A percentile compares a stretch with the other conserved stretches of the same genome.
Evolutionary conservation across 2,329 filamentous ascomycete species (phyloP).

Genomic region (Arachnopeziza araneosa): DNA sequence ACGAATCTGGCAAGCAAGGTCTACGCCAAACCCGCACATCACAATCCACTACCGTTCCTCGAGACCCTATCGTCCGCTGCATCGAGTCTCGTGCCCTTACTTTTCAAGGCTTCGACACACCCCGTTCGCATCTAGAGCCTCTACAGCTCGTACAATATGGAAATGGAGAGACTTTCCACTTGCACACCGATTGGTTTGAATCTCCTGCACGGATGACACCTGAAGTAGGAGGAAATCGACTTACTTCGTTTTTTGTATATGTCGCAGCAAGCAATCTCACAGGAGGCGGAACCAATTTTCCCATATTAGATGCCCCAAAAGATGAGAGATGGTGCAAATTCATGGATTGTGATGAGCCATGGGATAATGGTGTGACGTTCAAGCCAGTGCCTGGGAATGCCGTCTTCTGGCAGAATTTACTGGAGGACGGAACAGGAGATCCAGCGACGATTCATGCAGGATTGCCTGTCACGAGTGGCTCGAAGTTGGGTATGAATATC

Average conservation of each 20-base stretch:
- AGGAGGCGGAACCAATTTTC: constrained; percentile 57
- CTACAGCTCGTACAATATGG: constrained; percentile 55
- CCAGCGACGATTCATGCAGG: constrained; percentile 53
- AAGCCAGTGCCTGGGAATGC: constrained; percentile 50
- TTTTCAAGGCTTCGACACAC: constrained; percentile 50
- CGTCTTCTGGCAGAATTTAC: constrained; percentile 56
- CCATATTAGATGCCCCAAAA: constrained; percentile 34
- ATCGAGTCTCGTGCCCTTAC: constrained; percentile 49
- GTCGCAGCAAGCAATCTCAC: constrained; percentile 39
- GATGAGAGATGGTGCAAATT: constrained; percentile 47
- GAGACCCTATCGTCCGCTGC: constrained; percentile 44
- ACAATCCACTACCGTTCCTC: constrained; percentile 39
- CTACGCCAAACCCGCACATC: constrained; percentile 44
- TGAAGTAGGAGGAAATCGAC: constrained; percentile 18
- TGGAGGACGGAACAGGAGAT: constrained; percentile 47
- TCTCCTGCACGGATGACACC: constrained; percentile 4
- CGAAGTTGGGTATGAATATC: constrained; percentile 56
- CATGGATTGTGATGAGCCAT: constrained; percentile 42
- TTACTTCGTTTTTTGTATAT: constrained; percentile 55
- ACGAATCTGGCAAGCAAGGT: constrained; percentile 38
- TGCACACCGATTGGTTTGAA: constrained; percentile 51
- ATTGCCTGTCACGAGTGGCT: constrained; percentile 48
- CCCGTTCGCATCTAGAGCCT: constrained; percentile 50
- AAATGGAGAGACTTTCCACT: constrained; percentile 49
- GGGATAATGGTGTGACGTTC: constrained; percentile 45